Evolutionary conservation across 164 flowering plant species (phyloP), one percentile per base, ranked within the genome.

Genomic region (Hamamelis virginiana): DNA sequence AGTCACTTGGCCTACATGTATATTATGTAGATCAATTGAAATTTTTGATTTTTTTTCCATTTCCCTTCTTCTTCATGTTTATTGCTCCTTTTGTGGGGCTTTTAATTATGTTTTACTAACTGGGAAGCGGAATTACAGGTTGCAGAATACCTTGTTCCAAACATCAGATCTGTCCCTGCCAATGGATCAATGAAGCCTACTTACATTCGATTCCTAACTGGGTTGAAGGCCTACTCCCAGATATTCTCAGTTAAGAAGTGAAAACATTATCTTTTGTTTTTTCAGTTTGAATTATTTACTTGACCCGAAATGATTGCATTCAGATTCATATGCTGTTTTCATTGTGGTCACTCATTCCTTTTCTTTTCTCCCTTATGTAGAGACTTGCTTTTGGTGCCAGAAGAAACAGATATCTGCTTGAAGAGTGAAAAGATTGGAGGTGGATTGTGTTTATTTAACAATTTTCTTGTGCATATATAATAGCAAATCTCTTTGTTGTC

Each of bases 361-460:
- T 26, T 18, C 10, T 44, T 9, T 50, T 64, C 71, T 1, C 1
- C 45, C 27, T 27, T 63, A 11, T 66, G 3, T 85, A 91, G 98
- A 88, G 96, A 78, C 11, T 93, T 70, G 95, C 94, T 53, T 91
- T 93, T 78, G 98, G 96, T 55, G 98, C 98, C 16, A 82, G 98
- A 75, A 88, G 93, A 77, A 93, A 91, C 74, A 76, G 91, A 68
- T 81, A 87, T 69, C 22, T 93, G 61, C 74, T 83, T 67, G 96
- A 93, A 85, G 96, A 93, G 65, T 92, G 76, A 82, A 62, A 69
- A 59, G 16, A 50, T 33, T 13, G 23, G 22, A 22, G 28, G 68
- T n/a, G 21, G 15, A 61, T 11, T 28, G 21, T 10, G 41, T 72
- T 9, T 57, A 33, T 68, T 12, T 21, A 45, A 28, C 56, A 27